Conservation (phyloP, 306 rosid genomes). For the Argentina anserina region DNA sequence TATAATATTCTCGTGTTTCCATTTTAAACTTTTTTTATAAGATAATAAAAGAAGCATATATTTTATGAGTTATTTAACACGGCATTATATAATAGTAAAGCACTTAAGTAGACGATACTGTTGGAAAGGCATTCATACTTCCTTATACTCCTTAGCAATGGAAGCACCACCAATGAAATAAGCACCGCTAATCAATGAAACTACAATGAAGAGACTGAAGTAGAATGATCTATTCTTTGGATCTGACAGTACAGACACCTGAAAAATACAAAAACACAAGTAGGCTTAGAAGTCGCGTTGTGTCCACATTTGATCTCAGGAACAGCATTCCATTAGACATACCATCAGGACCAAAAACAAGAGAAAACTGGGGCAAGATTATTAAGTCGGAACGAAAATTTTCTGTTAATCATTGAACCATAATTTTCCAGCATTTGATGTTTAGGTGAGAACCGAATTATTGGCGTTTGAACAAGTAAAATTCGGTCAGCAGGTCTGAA, state of each 20-base stretch:
- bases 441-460: not conserved
- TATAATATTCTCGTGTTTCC: not conserved
- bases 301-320: not conserved
- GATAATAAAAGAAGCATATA: not conserved
- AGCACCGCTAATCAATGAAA: slow-evolving; percentile 60
- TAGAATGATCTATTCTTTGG: slow-evolving; percentile 56
- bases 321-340: not conserved
- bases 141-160: slow-evolving; percentile 55
- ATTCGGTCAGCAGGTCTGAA: not conserved
- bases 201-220: slow-evolving; percentile 43
- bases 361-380: not conserved
- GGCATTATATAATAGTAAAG: not conserved
- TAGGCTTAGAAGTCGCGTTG: not conserved
- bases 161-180: slow-evolving; percentile 54
- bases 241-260: slow-evolving; percentile 47
- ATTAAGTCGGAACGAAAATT: not conserved
- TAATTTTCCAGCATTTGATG: not conserved
- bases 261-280: slow-evolving; percentile 20
- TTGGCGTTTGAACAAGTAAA: not conserved
- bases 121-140: slow-evolving; percentile 29
- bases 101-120: not conserved
- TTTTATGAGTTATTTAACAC: not conserved
- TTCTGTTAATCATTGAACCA: not conserved
- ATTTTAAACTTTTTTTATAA: not conserved
- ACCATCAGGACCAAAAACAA: not conserved